Conservation (phyloP, 2,329 filamentous ascomycete genomes). For the Cucurbitaria berberidis region DNA sequence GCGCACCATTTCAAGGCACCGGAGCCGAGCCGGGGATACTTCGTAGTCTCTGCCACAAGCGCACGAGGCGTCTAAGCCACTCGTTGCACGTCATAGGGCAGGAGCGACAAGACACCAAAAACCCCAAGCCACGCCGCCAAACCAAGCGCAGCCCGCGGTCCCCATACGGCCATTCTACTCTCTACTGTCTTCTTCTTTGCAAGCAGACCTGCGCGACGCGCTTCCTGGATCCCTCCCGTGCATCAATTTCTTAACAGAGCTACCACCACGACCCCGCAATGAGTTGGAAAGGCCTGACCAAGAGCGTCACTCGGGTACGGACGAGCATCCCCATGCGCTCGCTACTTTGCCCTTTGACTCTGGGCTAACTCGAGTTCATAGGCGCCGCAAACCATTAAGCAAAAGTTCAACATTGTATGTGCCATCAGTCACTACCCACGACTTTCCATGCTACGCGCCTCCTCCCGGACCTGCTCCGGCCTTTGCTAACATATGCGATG, state of each 20-base stretch:
- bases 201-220: not conserved
- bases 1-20: too few relatives aligned
- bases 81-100: constrained; percentile 34
- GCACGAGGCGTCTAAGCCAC: constrained; percentile 25
- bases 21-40: constrained; percentile 7
- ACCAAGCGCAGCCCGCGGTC: constrained; percentile 1
- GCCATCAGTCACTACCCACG: not conserved
- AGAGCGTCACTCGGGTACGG: constrained; percentile 82
- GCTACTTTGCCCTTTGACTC: too few relatives aligned
- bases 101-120: constrained; percentile 19
- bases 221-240: constrained; percentile 2
- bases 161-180: too few relatives aligned
- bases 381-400: constrained; percentile 91
- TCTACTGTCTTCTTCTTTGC: constrained; percentile 3
- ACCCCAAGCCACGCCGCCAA: constrained; percentile 2
- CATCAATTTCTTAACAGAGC: constrained; percentile 11
- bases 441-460: constrained; percentile 18
- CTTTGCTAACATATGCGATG: constrained; percentile 25
- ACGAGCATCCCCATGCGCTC: constrained; percentile 13
- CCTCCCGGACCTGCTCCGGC: constrained; percentile 21
- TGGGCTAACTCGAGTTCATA: constrained; percentile 42
- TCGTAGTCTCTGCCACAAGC: constrained; percentile 1
- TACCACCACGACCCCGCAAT: constrained; percentile 57
- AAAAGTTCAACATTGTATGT: constrained; percentile 81
- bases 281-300: constrained; percentile 97